These are phyloP conservation scores for Candida koratica DNA, from an alignment of 805 yeast species.

Conservation along the genomic window DNA sequence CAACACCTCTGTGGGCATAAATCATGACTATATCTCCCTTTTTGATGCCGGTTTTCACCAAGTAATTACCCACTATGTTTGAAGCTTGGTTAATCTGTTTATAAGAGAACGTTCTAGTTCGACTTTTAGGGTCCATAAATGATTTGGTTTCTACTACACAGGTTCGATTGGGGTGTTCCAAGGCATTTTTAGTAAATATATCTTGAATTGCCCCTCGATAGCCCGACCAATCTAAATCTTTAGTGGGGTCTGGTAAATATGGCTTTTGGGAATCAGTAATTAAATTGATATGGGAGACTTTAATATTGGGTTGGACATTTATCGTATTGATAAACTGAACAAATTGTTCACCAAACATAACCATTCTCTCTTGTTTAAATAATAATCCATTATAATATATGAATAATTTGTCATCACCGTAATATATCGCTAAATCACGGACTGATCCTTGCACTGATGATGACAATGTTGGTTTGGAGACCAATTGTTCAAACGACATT, in stretches of 20 bases:
- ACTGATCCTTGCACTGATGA: conserved; percentile 49
- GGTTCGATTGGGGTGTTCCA: conserved; percentile 73
- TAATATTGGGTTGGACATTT: conserved; percentile 29
- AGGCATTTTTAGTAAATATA: conserved; percentile 85
- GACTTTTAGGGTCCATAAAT: conserved; percentile 48
- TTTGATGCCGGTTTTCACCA: conserved; percentile 73
- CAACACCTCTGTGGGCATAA: conserved; percentile 96
- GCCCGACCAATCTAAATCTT: conserved; percentile 82
- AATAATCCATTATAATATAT: conserved; percentile 73
- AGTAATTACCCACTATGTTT: conserved; percentile 85
- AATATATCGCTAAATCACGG: conserved; percentile 62
- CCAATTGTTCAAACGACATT: conserved; percentile 12
- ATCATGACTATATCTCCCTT: conserved; percentile 97
- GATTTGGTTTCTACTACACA: conserved; percentile 92
- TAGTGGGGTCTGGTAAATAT: conserved; percentile 81
- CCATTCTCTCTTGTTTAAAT: conserved; percentile 66
- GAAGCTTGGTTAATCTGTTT: conserved; percentile 89
- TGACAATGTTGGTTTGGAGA: conserved; percentile 29
- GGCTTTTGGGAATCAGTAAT: conserved; percentile 61
- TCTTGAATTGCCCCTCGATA: conserved; percentile 96
- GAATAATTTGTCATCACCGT: conserved; percentile 29
- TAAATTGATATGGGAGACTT: conserved; percentile 60
- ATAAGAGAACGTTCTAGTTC: conserved; percentile 75
- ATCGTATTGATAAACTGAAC: conserved; percentile 42
- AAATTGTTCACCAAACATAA: conserved; percentile 70